A percentile compares a stretch with the other conserved stretches of the same genome.
These are phyloP conservation scores for Nannizziopsis arthrosporioides DNA, from an alignment of 2,329 filamentous ascomycete species.

Conservation along the genomic window DNA sequence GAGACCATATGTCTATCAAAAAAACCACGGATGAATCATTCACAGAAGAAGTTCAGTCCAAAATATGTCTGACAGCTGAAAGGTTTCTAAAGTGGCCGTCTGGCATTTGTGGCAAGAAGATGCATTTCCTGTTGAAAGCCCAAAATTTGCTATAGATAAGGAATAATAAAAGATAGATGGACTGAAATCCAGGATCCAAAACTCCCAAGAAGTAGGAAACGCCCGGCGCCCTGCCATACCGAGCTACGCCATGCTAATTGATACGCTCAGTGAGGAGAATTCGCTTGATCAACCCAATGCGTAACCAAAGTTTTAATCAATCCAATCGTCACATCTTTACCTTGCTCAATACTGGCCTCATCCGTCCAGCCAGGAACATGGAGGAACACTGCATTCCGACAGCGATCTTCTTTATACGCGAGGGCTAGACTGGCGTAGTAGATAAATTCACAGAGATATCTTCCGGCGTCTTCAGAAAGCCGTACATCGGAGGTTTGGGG, in stretches of 20 bases:
- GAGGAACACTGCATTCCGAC: slow-evolving; percentile 51
- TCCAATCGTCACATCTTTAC: slow-evolving; percentile 31
- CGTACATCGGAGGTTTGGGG: slow-evolving; percentile 33
- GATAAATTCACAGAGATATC: slow-evolving; percentile 68
- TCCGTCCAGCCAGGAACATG: slow-evolving; percentile 56
- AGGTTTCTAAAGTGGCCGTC: too few species aligned
- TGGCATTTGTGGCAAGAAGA: too few species aligned
- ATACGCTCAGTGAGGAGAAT: background rate
- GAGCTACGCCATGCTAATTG: background rate
- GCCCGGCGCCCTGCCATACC: background rate
- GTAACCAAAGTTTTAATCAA: slow-evolving; percentile 34
- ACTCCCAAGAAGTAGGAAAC: background rate
- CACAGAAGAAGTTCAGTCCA: too few species aligned
- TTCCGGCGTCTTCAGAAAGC: slow-evolving; percentile 58
- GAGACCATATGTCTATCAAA: too few species aligned
- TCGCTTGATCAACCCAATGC: slow-evolving; percentile 29
- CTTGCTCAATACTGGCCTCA: slow-evolving; percentile 34
- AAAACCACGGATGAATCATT: too few species aligned
- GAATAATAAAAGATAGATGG: background rate
- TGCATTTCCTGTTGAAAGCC: too few species aligned
- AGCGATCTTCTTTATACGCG: slow-evolving; percentile 22
- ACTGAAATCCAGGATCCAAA: background rate
- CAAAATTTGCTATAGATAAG: too few species aligned
- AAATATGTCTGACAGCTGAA: too few species aligned
- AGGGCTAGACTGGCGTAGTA: slow-evolving; percentile 56